Conservation (phyloP, 2,329 filamentous ascomycete genomes). For the Aureobasidium sp. region DNA sequence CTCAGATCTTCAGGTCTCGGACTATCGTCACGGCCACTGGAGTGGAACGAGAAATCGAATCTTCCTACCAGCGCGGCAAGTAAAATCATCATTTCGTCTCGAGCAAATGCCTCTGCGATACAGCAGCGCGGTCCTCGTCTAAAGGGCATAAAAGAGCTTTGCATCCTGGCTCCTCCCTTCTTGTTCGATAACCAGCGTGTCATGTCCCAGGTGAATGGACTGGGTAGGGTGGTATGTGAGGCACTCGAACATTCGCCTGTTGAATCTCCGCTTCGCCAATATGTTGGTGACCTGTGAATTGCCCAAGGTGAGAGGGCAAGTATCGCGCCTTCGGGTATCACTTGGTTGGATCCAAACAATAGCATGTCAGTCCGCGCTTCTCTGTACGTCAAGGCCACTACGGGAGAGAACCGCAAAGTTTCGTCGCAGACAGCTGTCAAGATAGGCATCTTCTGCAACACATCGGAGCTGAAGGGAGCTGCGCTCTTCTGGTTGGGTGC, state of each 20-base stretch:
- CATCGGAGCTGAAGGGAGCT: neutral
- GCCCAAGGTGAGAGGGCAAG: slow-evolving; percentile 8
- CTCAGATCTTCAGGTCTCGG: neutral
- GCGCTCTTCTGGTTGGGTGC: neutral
- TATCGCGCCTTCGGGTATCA: slow-evolving; percentile 1
- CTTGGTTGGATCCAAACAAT: neutral
- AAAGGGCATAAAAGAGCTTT: slow-evolving; percentile 8
- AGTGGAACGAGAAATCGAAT: slow-evolving; percentile 1
- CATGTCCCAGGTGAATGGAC: neutral
- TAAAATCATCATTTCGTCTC: slow-evolving; percentile 6
- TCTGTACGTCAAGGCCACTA: neutral
- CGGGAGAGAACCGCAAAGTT: neutral
- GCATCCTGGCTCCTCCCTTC: slow-evolving; percentile 13
- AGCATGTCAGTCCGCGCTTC: neutral
- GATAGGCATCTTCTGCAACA: neutral
- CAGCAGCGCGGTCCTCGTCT: slow-evolving; percentile 10
- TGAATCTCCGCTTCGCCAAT: neutral
- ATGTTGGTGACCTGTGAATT: slow-evolving; percentile 1
- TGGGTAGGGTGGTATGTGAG: neutral
- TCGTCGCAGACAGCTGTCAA: slow-evolving; percentile 1
- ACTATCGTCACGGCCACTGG: neutral
- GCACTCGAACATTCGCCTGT: neutral
- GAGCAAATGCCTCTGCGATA: slow-evolving; percentile 3
- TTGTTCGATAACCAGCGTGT: slow-evolving; percentile 6
- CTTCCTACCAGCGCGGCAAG: neutral